phyloP scores from a whole-genome alignment of 2,329 filamentous ascomycete genomes.

The Stemphylium vesicarium region DNA sequence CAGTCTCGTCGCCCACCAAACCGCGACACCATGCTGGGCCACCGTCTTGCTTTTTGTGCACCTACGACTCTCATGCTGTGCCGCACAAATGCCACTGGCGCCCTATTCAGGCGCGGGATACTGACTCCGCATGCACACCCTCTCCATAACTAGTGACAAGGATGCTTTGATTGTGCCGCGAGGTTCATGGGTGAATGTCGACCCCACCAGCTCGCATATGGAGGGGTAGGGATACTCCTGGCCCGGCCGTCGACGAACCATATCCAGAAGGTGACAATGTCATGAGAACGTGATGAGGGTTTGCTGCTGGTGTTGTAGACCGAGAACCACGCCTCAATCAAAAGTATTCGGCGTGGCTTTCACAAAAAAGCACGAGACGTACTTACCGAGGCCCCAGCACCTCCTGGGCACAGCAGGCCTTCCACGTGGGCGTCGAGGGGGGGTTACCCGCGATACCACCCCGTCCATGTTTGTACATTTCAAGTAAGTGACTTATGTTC shows the following conservation, averaged over 20 bases:
- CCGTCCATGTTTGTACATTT: background rate
- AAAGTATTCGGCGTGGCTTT: background rate
- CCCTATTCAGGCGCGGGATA: slow-evolving; percentile 28
- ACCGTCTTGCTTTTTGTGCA: slow-evolving; percentile 20
- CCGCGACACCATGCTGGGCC: slow-evolving; percentile 3
- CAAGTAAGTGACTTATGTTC: background rate
- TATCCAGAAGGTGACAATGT: slow-evolving; percentile 41
- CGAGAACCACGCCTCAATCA: slow-evolving; percentile 9
- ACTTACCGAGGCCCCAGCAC: slow-evolving; percentile 9
- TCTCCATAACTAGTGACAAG: slow-evolving; percentile 21
- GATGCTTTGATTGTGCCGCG: slow-evolving; percentile 31
- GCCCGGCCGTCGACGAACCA: slow-evolving; percentile 15
- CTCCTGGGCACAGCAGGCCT: background rate
- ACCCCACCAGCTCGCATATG: slow-evolving; percentile 34
- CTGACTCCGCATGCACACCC: slow-evolving; percentile 34
- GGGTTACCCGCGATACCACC: background rate
- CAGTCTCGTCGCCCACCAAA: slow-evolving; percentile 2
- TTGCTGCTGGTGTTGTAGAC: slow-evolving; percentile 22
- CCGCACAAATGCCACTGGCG: slow-evolving; percentile 10
- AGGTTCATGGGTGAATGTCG: slow-evolving; percentile 17
- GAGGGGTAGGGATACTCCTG: slow-evolving; percentile 27
- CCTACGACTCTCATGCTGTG: slow-evolving; percentile 7
- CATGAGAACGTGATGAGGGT: slow-evolving; percentile 16
- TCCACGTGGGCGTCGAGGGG: background rate
- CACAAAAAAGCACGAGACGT: slow-evolving; percentile 5